Conservation (phyloP, 1,284 basidiomycete species). For the Marasmius oreades region DNA sequence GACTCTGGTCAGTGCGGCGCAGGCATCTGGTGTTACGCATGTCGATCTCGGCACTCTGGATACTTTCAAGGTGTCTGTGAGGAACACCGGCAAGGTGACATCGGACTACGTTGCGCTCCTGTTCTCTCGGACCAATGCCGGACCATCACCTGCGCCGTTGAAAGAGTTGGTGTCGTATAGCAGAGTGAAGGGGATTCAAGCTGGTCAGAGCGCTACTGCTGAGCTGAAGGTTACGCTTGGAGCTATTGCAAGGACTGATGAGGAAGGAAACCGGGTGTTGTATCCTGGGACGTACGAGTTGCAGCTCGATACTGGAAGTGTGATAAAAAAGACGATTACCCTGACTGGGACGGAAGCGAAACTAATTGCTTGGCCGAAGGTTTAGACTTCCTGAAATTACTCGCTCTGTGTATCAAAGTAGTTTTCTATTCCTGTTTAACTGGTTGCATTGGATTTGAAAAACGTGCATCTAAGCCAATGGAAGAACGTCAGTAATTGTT, state of each 20-base stretch:
- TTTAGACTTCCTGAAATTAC: slow-evolving; percentile 1
- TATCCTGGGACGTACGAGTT: slow-evolving; percentile 46
- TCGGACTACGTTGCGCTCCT: slow-evolving; percentile 57
- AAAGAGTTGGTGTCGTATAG: slow-evolving; percentile 50
- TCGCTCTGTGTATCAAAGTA: too few relatives aligned
- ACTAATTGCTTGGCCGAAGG: slow-evolving; percentile 37
- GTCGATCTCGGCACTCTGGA: slow-evolving; percentile 45
- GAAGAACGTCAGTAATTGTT: too few relatives aligned
- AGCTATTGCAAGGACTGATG: slow-evolving; percentile 46
- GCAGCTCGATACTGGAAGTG: slow-evolving; percentile 36
- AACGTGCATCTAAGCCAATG: too few relatives aligned
- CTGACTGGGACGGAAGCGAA: slow-evolving; percentile 38
- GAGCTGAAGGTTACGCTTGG: slow-evolving; percentile 44
- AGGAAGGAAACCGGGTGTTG: slow-evolving; percentile 42
- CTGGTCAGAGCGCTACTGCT: slow-evolving; percentile 34
- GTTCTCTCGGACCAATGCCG: slow-evolving; percentile 44
- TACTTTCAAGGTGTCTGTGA: slow-evolving; percentile 43
- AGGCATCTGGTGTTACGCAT: slow-evolving; percentile 19
- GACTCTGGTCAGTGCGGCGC: slow-evolving; percentile 29
- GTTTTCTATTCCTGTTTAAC: too few relatives aligned
- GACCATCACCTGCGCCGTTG: slow-evolving; percentile 47
- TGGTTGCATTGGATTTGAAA: too few relatives aligned
- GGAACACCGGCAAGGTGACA: slow-evolving; percentile 43
- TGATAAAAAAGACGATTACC: slow-evolving; percentile 27
- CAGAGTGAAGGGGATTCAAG: slow-evolving; percentile 38